Evolutionary conservation across 2,329 filamentous ascomycete genomes (phyloP).

Genomic region (Curvularia hawaiiensis): DNA sequence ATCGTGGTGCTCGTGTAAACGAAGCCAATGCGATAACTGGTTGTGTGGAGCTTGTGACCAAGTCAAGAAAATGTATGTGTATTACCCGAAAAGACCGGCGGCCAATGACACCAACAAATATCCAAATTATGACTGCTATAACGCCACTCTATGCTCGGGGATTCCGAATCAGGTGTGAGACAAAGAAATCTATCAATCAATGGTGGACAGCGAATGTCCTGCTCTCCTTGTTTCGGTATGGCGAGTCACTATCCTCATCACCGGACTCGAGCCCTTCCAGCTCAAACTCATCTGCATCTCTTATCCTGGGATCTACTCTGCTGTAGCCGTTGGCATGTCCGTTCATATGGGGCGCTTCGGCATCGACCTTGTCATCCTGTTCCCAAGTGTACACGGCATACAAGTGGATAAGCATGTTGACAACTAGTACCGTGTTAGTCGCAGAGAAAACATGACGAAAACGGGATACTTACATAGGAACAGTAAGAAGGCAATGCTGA

Average conservation of each 20-base stretch:
- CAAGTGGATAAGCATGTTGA: conserved; percentile 81
- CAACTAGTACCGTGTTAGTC: conserved; percentile 56
- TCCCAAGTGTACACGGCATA: conserved; percentile 71
- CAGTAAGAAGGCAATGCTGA: conserved; percentile 84
- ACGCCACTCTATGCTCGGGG: not conserved
- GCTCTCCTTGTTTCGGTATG: conserved; percentile 33
- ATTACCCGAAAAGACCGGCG: not conserved
- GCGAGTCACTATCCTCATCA: conserved; percentile 66
- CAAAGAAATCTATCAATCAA: conserved; percentile 9
- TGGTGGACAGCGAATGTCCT: conserved; percentile 21
- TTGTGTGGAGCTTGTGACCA: not conserved
- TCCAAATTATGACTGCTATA: not conserved
- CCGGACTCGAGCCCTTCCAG: conserved; percentile 88
- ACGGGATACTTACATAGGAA: conserved; percentile 71
- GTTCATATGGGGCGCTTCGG: conserved; percentile 43
- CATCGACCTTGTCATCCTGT: conserved; percentile 42
- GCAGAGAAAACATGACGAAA: accelerated
- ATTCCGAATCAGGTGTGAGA: not conserved
- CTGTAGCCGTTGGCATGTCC: conserved; percentile 46
- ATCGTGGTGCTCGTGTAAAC: not conserved
- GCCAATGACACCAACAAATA: not conserved
- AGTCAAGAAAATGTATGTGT: not conserved
- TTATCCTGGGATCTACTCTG: conserved; percentile 63
- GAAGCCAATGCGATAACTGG: not conserved
- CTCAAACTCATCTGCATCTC: conserved; percentile 92